Evolutionary conservation across 805 yeast species (phyloP).

Genomic region (Kregervanrija fluxuum): DNA sequence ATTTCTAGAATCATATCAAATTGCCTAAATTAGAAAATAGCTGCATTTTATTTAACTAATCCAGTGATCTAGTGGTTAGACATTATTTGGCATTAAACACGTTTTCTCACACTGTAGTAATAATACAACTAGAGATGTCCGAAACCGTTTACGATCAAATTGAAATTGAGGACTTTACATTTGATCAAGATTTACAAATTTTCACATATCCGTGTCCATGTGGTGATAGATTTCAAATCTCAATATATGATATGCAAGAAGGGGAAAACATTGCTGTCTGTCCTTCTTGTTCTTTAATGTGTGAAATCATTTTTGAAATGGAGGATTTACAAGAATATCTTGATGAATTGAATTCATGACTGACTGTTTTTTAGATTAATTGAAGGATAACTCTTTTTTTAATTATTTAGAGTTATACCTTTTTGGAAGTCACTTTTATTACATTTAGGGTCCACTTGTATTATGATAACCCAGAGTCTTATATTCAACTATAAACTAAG

Average conservation of each 20-base stretch:
- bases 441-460: background rate
- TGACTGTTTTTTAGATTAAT: too few relatives aligned
- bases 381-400: background rate
- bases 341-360: slow-evolving; percentile 19
- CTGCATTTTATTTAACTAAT: background rate
- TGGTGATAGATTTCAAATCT: slow-evolving; percentile 88
- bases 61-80: background rate
- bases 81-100: background rate
- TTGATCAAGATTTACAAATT: slow-evolving; percentile 71
- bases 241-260: slow-evolving; percentile 75
- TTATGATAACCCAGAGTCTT: too few relatives aligned
- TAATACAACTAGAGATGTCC: slow-evolving; percentile 25
- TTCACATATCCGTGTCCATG: slow-evolving; percentile 98
- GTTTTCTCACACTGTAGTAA: slow-evolving; percentile 1
- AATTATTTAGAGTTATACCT: background rate
- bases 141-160: slow-evolving; percentile 82
- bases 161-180: slow-evolving; percentile 95
- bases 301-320: slow-evolving; percentile 79
- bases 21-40: background rate
- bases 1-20: background rate
- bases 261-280: slow-evolving; percentile 95
- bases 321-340: slow-evolving; percentile 43
- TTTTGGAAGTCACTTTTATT: background rate
- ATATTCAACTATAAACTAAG: too few relatives aligned
- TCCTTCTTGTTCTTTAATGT: slow-evolving; percentile 93